Conservation (phyloP, 75 land plant genomes). For the Cunninghamia lanceolata region DNA sequence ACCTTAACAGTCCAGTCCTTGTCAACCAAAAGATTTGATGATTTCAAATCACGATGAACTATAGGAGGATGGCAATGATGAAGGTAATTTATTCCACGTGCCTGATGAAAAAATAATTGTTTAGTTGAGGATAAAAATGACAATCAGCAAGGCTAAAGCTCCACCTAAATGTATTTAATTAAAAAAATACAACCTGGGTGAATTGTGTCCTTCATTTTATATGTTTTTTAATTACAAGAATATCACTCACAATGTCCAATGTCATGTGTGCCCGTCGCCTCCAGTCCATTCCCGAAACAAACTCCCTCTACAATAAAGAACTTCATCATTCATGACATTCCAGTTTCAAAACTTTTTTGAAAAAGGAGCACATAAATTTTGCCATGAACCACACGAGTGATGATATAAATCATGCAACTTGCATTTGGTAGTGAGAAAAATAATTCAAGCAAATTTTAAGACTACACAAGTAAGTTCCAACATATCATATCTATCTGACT, state of each 20-base stretch:
- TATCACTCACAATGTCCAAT: conserved; percentile 66
- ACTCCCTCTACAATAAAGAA: conserved; percentile 64
- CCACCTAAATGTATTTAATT: background rate
- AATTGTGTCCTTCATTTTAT: background rate
- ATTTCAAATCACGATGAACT: conserved; percentile 84
- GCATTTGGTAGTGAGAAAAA: background rate
- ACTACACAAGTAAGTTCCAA: background rate
- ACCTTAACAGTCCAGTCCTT: conserved; percentile 92
- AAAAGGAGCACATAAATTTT: background rate
- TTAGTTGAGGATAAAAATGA: background rate
- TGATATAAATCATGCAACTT: background rate
- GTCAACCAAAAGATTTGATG: conserved; percentile 77
- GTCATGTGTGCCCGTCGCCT: conserved; percentile 74
- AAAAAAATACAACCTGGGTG: background rate
- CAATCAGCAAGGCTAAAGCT: background rate
- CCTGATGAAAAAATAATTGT: conserved; percentile 34
- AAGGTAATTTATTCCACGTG: conserved; percentile 87
- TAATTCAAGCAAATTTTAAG: background rate
- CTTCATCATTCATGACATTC: background rate
- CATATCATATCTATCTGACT: background rate
- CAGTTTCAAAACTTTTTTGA: too few species aligned
- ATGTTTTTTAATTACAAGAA: background rate
- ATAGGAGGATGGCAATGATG: conserved; percentile 72
- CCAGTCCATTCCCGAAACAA: conserved; percentile 83
- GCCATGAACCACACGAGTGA: background rate